phyloP scores from a whole-genome alignment of 306 rosid genomes.

The Neltuma alba region DNA sequence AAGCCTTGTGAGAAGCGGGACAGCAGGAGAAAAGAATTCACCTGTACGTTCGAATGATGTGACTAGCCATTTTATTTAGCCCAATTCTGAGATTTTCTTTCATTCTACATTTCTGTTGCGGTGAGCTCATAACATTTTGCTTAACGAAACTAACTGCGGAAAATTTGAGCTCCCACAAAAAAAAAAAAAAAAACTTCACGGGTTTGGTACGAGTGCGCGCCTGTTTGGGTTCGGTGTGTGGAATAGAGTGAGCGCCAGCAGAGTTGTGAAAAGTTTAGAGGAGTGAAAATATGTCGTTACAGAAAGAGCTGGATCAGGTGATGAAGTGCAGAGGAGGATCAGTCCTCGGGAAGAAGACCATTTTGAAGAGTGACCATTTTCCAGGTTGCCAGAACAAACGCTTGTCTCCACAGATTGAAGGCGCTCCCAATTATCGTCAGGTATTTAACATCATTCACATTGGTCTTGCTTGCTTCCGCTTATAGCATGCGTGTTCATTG shows the following conservation, averaged over 20 bases:
- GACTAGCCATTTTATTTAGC: background rate
- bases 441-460: constrained; percentile 20
- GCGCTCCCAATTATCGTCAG: constrained; percentile 99
- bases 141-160: background rate
- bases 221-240: background rate
- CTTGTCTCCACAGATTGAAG: constrained; percentile 79
- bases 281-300: constrained; percentile 45
- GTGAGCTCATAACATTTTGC: background rate
- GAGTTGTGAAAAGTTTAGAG: background rate
- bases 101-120: constrained; percentile 9
- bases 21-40: background rate
- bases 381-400: constrained; percentile 98
- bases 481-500: background rate
- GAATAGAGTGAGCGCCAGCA: background rate
- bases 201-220: background rate
- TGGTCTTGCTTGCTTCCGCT: background rate
- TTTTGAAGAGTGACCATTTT: constrained; percentile 94
- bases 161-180: background rate
- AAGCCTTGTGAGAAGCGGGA: background rate
- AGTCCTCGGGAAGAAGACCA: constrained; percentile 88
- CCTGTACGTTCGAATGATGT: background rate
- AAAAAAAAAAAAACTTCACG: background rate
- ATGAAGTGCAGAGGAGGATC: constrained; percentile 85
- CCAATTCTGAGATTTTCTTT: constrained; percentile 9
- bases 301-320: constrained; percentile 75